Evolutionary conservation across 305 asterid genomes (phyloP), one percentile per base, ranked within the genome.

Genomic region (Plantago lanceolata): DNA sequence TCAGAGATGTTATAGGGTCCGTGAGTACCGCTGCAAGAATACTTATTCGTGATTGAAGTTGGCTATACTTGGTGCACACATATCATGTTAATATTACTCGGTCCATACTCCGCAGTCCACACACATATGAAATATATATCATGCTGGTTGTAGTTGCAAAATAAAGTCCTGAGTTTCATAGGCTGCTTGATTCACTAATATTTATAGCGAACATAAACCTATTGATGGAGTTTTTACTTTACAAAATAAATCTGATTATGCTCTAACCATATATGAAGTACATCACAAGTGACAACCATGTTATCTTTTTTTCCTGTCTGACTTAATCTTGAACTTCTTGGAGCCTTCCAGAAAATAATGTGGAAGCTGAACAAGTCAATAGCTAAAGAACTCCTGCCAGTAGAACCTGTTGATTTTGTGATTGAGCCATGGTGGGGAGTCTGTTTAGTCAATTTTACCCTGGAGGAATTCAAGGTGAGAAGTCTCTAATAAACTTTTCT

Each of bases 381-480:
- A 78, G 99, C 99, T 29, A 90, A 85, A 78, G 99, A 94, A 79
- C 82, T 83, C 73, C 81, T 94, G 82, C 97, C 99, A 35, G 31
- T 75, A 63, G 96, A 90, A 72, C 97, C 99, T 16, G 97, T 86
- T 77, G 99, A 90, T 71, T 84, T 94, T 50, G 68, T 70, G 59
- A 84, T 90, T 73, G 99, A 90, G 74, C 96, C 97, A 59, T 90
- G 99, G 99, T 94, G 99, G 99, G 99, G 97, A 75, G 92, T 90
- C 77, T 94, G 97, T 75, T 83, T 94, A 3, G 99, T 94, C 79
- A 94, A 94, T 79, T 94, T 90, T 71, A 94, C 99, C 53, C 76
- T 94, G 76, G 99, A 94, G 79, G 99, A 94, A 79, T 94, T 94
- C 78, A 94, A 94, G 97, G 99, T 84, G 73, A 68, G 82, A 64